These are phyloP conservation scores for Cyclocybe aegerita DNA, from an alignment of 768 basidiomycete species.

Conservation along the genomic window DNA sequence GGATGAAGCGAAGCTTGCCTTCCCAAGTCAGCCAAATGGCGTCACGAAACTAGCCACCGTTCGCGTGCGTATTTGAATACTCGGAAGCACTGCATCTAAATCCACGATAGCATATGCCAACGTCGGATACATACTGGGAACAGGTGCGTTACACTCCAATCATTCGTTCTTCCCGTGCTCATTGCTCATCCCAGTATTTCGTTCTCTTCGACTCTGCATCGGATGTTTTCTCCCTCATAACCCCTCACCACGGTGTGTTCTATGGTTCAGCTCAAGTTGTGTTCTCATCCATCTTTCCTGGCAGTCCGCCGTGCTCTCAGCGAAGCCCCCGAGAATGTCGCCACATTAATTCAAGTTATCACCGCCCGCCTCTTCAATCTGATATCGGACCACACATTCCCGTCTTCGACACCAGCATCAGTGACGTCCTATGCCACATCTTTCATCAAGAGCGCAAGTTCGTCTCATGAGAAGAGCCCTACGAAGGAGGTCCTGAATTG, in stretches of 20 bases:
- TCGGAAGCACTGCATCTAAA: background rate
- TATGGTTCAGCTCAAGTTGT: constrained; percentile 2
- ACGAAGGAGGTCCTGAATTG: constrained; percentile 91
- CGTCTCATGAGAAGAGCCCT: constrained; percentile 57
- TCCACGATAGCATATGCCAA: constrained; percentile 47
- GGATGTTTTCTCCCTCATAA: constrained; percentile 88
- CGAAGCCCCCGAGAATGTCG: constrained; percentile 84
- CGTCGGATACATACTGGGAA: constrained; percentile 84
- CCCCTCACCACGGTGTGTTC: constrained; percentile 77
- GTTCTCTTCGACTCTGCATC: constrained; percentile 85
- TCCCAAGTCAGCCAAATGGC: constrained; percentile 79
- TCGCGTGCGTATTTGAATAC: constrained; percentile 52
- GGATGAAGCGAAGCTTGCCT: constrained; percentile 88
- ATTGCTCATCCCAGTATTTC: constrained; percentile 56
- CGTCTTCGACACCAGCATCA: constrained; percentile 52
- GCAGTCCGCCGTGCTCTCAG: constrained; percentile 80
- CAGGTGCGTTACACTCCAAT: constrained; percentile 52
- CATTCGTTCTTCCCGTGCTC: background rate
- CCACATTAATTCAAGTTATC: constrained; percentile 75
- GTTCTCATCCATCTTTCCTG: constrained; percentile 10
- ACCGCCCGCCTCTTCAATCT: constrained; percentile 70
- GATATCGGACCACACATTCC: constrained; percentile 80
- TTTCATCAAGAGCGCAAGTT: constrained; percentile 59
- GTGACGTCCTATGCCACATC: constrained; percentile 69
- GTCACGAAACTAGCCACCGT: constrained; percentile 72